Evolutionary conservation across 495 filamentous ascomycete species (phyloP), one percentile per base, ranked within the genome.

Genomic region (Aspergillus conjunctus): DNA sequence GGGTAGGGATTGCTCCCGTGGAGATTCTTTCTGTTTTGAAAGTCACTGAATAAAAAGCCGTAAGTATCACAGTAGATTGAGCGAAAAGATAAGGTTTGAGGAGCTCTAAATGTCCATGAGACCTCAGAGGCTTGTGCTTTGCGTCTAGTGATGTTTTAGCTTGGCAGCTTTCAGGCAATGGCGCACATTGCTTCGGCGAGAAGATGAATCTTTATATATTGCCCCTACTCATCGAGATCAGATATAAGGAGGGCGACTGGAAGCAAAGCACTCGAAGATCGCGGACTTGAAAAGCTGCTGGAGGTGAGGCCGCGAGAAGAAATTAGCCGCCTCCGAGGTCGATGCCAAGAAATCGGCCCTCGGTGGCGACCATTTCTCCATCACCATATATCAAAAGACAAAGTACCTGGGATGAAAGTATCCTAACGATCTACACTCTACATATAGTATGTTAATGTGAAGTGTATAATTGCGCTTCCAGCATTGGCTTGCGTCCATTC

Each of bases 341-440:
- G 37, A 54, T 32, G 64, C 64, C 60, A 66, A 63, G 64, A 66
- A 26, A 48, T 50, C 55, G 55, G 41, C 55, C 26, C 55, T 26
- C 54, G 51, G 58, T 32, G 45, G 31, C n/a, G 32, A 41, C 26
- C 15, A 51, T 17, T 18, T n/a, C 18, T 46, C 43, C 12, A 46
- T 11, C n/a, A 18, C 37, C 37, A 4, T 41, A 11, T 2, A 26
- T 26, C 2, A 26, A 5, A 5, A 26, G 26, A 26, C 26, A 26
- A n/a, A 26, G 26, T 26, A 5, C n/a, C 26, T 26, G 5, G 2
- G 26, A 26, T 26, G 26, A 26, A 26, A 26, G 5, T 12, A 14
- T 12, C 17, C 39, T 43, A 21, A 21, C 44, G 3, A 11, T 11
- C 20, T 7, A 48, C 18, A 48, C 6, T 14, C 12, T n/a, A 20